A percentile compares a stretch with the other conserved stretches of the same genome.
phyloP scores from a whole-genome alignment of 2,329 filamentous ascomycete genomes.

The Penicillium sp. region DNA sequence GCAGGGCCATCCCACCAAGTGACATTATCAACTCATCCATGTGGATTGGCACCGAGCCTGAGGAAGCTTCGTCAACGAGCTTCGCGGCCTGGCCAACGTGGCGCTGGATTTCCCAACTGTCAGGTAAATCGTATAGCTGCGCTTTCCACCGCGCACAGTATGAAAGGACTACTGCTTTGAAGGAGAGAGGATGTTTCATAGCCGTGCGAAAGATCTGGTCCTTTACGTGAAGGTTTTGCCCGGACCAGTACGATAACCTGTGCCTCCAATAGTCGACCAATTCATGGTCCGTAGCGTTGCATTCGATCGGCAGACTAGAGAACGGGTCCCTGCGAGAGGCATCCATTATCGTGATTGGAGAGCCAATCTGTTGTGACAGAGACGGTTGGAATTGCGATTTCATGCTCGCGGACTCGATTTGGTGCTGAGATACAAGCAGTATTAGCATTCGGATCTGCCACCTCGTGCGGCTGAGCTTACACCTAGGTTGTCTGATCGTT shows the following conservation, averaged over 20 bases:
- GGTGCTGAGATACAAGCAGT: conserved; percentile 12
- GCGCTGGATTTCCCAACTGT: conserved; percentile 26
- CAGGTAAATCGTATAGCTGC: conserved; percentile 23
- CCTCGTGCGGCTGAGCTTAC: not conserved
- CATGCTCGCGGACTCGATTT: conserved; percentile 13
- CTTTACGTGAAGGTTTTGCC: conserved; percentile 39
- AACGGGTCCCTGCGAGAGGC: conserved; percentile 34
- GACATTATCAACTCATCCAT: conserved; percentile 34
- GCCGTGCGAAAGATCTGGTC: conserved; percentile 35
- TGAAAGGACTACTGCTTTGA: conserved; percentile 36
- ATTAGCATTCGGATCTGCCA: conserved; percentile 3
- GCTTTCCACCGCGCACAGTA: conserved; percentile 40
- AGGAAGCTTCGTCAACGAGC: conserved; percentile 29
- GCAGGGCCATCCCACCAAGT: conserved; percentile 36
- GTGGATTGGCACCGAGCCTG: conserved; percentile 21
- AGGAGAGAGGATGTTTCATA: conserved; percentile 34
- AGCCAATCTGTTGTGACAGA: conserved; percentile 12
- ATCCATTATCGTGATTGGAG: conserved; percentile 29
- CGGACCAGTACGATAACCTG: conserved; percentile 42
- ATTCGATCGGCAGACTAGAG: conserved; percentile 27
- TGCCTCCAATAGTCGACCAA: conserved; percentile 37
- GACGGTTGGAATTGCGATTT: conserved; percentile 12
- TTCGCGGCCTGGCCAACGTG: conserved; percentile 29
- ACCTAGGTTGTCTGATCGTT: not conserved
- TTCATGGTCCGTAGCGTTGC: conserved; percentile 29